Evolutionary conservation across 1,139 yeast genomes (phyloP).

Genomic region (Geotrichum aggregatum): DNA sequence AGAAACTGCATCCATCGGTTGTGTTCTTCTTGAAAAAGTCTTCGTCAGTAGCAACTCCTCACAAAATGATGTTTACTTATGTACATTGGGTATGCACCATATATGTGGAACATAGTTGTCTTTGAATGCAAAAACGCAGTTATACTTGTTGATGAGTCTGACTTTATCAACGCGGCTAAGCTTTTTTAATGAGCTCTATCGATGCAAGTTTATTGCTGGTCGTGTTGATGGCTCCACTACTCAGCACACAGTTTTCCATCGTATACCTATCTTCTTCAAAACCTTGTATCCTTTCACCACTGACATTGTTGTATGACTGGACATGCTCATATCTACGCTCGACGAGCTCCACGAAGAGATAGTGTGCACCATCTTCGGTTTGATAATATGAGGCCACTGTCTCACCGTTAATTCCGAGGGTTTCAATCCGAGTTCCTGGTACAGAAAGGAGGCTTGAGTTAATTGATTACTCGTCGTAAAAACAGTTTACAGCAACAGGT

Average conservation of each 20-base stretch:
- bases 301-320: neutral
- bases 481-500: slow-evolving; percentile 2
- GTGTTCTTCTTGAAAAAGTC: neutral
- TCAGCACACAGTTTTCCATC: neutral
- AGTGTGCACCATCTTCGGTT: slow-evolving; percentile 6
- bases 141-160: neutral
- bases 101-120: slow-evolving; percentile 3
- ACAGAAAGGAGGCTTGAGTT: neutral
- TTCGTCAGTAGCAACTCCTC: neutral
- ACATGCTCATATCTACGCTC: neutral
- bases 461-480: neutral
- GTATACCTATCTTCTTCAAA: neutral
- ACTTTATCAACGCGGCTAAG: no score
- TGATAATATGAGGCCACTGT: neutral
- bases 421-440: neutral
- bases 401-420: neutral
- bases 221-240: neutral
- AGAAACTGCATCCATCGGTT: slow-evolving; percentile 1
- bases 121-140: neutral
- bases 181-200: no score
- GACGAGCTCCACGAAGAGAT: slow-evolving; percentile 4
- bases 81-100: slow-evolving; percentile 1
- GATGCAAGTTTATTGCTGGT: neutral
- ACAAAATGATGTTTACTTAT: slow-evolving; percentile 4
- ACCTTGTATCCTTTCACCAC: neutral